Base-by-base conservation (phyloP, 2,329 filamentous ascomycete species). In the Diplodia seriata region DNA sequence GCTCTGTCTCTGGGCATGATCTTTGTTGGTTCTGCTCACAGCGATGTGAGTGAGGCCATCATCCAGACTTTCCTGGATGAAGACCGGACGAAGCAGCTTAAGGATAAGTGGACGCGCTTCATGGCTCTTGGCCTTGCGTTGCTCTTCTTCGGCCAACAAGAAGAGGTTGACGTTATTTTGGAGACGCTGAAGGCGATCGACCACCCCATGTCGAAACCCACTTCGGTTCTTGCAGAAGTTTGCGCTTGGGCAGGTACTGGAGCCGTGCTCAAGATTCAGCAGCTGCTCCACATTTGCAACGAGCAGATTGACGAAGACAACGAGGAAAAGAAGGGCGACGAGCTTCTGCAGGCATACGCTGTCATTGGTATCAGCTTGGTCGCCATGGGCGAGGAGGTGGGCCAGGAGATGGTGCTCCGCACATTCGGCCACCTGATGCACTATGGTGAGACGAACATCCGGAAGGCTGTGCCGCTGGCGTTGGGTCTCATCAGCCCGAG, bases 361-460 rank as follows among this genome's bases (percentile, higher is more conserved):
- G 94, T 99, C 3, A 86, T 99, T 68, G 96, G 95, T 73, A 89
- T 99, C 68, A 94, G 93, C 14, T 84, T 99, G 66, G 95, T 99
- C 68, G 91, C 94, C 18, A 99, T 99, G 95, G 95, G 95, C 69
- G 95, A 99, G 79, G 96, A 99, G 69, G 90, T 99, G 68, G 96
- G 96, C 5, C 95, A 99, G 79, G 95, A 99, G 77, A 99, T 99
- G 95, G 94, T 98, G 12, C 86, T 99, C 50, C 91, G 95, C 68
- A 95, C 97, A 76, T 98, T 99, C 74, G 95, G 94, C 61, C 95
- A 99, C 79, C 85, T 99, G 69, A 99, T 99, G 95, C 95, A 99
- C 82, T 99, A 99, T 76, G 95, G 96, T 71, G 94, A 97, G 79
- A 87, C 94, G 76, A 98, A 99, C 78, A 99, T 99, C 74, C 91